These are phyloP conservation scores for Scleromitrula shiraiana DNA, from an alignment of 2,329 filamentous ascomycete genomes.

Conservation along the genomic window DNA sequence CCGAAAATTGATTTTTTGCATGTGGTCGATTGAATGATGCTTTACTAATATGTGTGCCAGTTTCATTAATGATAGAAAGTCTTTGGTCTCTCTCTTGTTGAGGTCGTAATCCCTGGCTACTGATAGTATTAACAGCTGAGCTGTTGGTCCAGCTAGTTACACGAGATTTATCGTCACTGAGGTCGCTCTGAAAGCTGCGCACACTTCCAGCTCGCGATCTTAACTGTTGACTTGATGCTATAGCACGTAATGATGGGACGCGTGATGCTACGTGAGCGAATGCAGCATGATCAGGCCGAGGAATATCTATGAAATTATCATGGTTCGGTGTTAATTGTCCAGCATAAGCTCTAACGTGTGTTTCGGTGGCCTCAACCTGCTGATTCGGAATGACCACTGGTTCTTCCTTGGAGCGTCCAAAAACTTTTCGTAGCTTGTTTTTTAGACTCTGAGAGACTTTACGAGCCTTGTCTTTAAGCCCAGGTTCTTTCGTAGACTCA, in stretches of 20 bases:
- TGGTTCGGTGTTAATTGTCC: slow-evolving; percentile 22
- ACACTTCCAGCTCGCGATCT: slow-evolving; percentile 48
- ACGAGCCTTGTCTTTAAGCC: slow-evolving; percentile 45
- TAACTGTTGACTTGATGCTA: slow-evolving; percentile 39
- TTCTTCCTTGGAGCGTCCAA: slow-evolving; percentile 36
- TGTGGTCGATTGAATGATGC: slow-evolving; percentile 29
- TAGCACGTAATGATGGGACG: slow-evolving; percentile 42
- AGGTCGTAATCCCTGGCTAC: slow-evolving; percentile 27
- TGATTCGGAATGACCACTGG: slow-evolving; percentile 39
- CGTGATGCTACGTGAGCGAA: slow-evolving; percentile 42
- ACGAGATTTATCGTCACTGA: slow-evolving; percentile 48
- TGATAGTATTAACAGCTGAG: slow-evolving; percentile 48
- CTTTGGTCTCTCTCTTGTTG: slow-evolving; percentile 44
- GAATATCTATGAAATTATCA: slow-evolving; percentile 30
- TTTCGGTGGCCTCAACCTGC: slow-evolving; percentile 40
- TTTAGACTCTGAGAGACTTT: slow-evolving; percentile 56
- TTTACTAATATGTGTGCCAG: slow-evolving; percentile 37
- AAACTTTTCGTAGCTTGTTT: slow-evolving; percentile 51
- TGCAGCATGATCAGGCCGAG: slow-evolving; percentile 35
- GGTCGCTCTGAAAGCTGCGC: slow-evolving; percentile 37
- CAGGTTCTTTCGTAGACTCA: slow-evolving; percentile 26
- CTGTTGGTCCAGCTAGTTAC: slow-evolving; percentile 63
- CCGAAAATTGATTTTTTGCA: slow-evolving; percentile 24
- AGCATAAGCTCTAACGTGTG: slow-evolving; percentile 24
- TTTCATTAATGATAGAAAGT: slow-evolving; percentile 58